Base-by-base conservation (phyloP, 192 early-diverging fungal genomes). In the Podila verticillata region DNA sequence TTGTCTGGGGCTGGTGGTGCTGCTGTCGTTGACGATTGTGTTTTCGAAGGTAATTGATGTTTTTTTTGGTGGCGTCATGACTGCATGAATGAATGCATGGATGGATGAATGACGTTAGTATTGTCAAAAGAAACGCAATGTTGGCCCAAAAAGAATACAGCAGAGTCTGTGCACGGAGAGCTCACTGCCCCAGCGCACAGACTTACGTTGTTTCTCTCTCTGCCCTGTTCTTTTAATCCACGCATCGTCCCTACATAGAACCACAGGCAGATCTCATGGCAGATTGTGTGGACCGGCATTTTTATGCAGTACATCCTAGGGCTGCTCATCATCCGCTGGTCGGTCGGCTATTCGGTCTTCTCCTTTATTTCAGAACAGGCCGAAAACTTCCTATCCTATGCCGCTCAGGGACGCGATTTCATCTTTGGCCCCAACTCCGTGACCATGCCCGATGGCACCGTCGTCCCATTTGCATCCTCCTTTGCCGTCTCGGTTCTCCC, bases 251-350 rank as follows among this genome's bases (percentile, higher is more conserved):
- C 17, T 31, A 19, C 4, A 30, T 32, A 69, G 67, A 82, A 93
- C 71, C 87, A 84, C 48, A 84, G 68, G 35, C 72, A 74, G 20
- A 90, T 96, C 66, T 84, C 87, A 44, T 93, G 93, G 91, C 87
- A 86, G 67, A 94, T 92, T 3, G 89, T 95, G 15, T 70, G 85
- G 22, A 87, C 88, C 57, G 93, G 92, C 9, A 74, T 90, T 44
- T 74, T 94, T n/a, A 34, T 92, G 63, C 94, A 96, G 84, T 93
- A 91, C 73, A 62, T 93, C 35, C 70, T 96, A 48, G 95, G 90
- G n/a, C 81, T 95, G 57, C 86, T 95, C 65, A 91, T 95, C 30
- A 83, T 93, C 72, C 86, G 90, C 51, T 92, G 91, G 35, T 51
- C 73, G 31, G 87, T 87, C 66, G 95, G 95, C 24, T 78, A 86